Percentiles rank a stretch among this genome's conserved stretches.
These are phyloP conservation scores for Rosa multiflora DNA, from an alignment of 306 rosid genomes.

Conservation along the genomic window DNA sequence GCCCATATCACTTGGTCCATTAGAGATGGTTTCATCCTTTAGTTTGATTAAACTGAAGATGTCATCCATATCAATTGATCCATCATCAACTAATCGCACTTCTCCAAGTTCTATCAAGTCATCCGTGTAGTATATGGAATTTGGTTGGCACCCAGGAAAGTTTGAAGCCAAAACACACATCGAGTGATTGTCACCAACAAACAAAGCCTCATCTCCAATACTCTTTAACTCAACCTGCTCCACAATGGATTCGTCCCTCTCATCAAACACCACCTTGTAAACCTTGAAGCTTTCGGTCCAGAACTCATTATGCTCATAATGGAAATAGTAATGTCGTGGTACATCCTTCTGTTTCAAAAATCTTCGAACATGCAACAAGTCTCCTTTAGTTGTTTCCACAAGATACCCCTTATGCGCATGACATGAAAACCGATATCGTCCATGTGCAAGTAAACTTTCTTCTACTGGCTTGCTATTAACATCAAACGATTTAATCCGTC, in stretches of 20 bases:
- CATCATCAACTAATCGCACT: neutral
- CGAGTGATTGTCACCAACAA: neutral
- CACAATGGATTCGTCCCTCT: neutral
- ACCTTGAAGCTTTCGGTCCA: neutral
- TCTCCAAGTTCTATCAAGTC: neutral
- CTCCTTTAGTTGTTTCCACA: neutral
- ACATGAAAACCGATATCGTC: neutral
- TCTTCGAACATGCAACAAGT: neutral
- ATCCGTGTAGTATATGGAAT: neutral
- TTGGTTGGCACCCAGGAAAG: neutral
- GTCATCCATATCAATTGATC: neutral
- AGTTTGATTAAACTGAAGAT: neutral
- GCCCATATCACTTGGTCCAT: conserved; percentile 4
- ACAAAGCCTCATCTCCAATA: neutral
- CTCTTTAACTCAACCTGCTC: neutral
- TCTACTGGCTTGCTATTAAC: neutral
- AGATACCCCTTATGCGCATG: neutral
- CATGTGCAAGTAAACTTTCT: neutral
- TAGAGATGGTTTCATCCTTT: neutral
- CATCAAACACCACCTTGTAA: neutral
- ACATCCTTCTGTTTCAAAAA: neutral
- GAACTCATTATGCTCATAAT: neutral
- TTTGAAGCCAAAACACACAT: neutral
- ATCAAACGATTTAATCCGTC: neutral
- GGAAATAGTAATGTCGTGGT: neutral